Base-by-base conservation (phyloP, 2,329 filamentous ascomycete genomes). In the Magnaporthiopsis poae region DNA sequence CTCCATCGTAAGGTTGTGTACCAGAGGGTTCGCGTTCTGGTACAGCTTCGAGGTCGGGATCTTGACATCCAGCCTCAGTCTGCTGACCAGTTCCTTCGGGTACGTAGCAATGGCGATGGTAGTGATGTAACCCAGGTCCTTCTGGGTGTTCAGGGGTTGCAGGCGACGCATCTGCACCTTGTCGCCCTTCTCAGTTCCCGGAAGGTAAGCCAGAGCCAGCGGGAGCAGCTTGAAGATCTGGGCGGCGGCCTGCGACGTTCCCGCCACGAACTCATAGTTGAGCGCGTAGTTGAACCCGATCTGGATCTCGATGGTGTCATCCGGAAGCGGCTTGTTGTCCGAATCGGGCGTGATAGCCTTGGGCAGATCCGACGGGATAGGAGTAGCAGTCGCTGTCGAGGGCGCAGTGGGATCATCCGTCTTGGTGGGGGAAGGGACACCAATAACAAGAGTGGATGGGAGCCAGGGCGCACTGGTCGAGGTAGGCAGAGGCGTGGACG, bases 161-260 rank as follows among this genome's bases (percentile, higher is more conserved):
- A 98, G 85, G 69, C 86, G 87, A 69, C 86, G 83, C 80, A 96
- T 89, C 61, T 82, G 77, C 64, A 92, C 80, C 66, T 89, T 80
- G 25, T 81, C 73, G 15, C 77, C 69, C 62, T 68, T 63, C 2
- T 77, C 72, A 62, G 35, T 39, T 62, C 86, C 88, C 63, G 76
- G 77, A 61, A 86, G 89, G 69, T 88, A 84, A 2, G 84, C 80
- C 64, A 96, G 82, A 70, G 90, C 91, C 65, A 81, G 72, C 0
- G 92, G 92, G 4, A 97, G 80, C 70, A 86, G 90, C 65, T 85
- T 79, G 80, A 97, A 96, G 73, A 99, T 91, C 77, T 98, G 94
- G 59, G 86, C 86, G 5, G 91, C 90, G 25, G 92, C 90, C 69
- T 88, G 82, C 18, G 86, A 82, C 69, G 89, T 87, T 29, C 80